These are phyloP conservation scores for Diplodia mutila DNA, from an alignment of 2,329 filamentous ascomycete species.

Conservation along the genomic window DNA sequence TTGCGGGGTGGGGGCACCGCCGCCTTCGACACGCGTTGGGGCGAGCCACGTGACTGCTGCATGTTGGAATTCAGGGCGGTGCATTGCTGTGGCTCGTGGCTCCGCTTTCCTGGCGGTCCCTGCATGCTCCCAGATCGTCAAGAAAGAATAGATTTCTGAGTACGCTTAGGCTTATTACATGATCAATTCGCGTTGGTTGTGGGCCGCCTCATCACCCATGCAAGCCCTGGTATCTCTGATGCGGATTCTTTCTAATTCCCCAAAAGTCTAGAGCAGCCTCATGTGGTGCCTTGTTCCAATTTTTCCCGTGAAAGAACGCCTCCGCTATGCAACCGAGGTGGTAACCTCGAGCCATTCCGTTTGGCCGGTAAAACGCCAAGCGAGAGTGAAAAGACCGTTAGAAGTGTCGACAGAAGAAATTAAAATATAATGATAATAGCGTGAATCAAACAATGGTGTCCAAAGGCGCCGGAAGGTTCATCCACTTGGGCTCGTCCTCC, in stretches of 20 bases:
- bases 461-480: conserved; percentile 35
- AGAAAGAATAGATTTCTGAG: conserved; percentile 6
- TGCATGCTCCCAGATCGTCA: neutral
- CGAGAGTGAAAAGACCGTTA: neutral
- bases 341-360: neutral
- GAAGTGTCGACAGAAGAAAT: neutral
- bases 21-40: neutral
- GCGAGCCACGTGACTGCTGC: neutral
- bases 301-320: conserved; percentile 1
- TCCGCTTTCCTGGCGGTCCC: neutral
- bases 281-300: neutral
- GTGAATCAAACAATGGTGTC: conserved; percentile 12
- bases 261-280: neutral
- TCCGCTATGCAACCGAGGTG: conserved; percentile 8
- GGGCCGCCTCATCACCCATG: conserved; percentile 5
- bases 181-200: neutral
- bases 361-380: conserved; percentile 18
- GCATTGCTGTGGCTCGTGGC: neutral
- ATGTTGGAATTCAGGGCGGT: too few relatives aligned
- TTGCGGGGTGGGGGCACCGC: neutral
- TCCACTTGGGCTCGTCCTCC: conserved; percentile 40
- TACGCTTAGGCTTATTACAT: conserved; percentile 7
- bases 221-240: conserved; percentile 17
- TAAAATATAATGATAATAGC: neutral
- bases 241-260: neutral